These are phyloP conservation scores for Hygrophoropsis aurantiaca DNA, from an alignment of 768 basidiomycete species.

Conservation along the genomic window DNA sequence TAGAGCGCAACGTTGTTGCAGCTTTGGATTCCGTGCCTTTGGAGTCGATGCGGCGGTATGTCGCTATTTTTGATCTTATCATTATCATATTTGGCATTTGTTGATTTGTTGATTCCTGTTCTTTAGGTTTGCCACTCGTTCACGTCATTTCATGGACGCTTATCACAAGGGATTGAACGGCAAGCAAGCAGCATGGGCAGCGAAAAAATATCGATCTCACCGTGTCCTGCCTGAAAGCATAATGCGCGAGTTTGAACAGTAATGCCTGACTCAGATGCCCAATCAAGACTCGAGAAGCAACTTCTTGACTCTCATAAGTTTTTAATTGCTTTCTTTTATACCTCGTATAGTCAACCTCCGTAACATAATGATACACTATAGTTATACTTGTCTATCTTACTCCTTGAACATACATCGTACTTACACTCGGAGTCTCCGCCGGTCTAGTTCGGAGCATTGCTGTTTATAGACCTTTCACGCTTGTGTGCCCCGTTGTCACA, in stretches of 20 bases:
- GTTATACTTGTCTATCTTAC: too few species aligned
- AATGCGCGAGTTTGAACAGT: neutral
- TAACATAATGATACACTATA: too few species aligned
- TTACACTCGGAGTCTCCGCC: too few species aligned
- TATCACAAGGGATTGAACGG: constrained; percentile 14
- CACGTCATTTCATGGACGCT: constrained; percentile 17
- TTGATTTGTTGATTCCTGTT: neutral
- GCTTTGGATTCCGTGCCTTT: neutral
- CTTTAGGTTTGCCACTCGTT: constrained; percentile 8
- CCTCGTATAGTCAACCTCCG: too few species aligned
- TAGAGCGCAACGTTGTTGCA: neutral
- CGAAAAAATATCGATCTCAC: constrained; percentile 12
- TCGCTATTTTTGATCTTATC: constrained; percentile 2
- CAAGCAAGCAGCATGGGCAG: constrained; percentile 17
- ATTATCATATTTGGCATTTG: neutral
- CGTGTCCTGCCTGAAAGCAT: constrained; percentile 10
- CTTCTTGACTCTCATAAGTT: too few species aligned
- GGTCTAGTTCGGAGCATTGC: too few species aligned
- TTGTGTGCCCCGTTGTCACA: too few species aligned
- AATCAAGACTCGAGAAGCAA: too few species aligned
- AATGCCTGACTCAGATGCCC: too few species aligned
- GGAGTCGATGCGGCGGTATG: neutral
- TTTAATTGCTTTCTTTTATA: too few species aligned
- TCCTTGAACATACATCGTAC: too few species aligned
- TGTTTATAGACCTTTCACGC: too few species aligned